Conservation (phyloP, 116 monocot species). For the Papilionanthe hybrid region DNA sequence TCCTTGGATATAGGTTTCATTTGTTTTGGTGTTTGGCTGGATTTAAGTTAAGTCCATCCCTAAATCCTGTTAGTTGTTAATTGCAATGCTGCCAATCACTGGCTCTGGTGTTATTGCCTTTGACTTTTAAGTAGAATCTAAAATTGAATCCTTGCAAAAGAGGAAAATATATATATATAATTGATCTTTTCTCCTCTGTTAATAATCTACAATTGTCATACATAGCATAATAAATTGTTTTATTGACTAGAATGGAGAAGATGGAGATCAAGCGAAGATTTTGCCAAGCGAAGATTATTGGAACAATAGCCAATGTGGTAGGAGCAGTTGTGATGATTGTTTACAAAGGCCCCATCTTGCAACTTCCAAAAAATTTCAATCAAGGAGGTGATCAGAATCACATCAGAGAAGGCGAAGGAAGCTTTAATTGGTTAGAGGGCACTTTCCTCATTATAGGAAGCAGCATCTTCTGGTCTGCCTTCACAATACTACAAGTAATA, state of each 20-base stretch:
- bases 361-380: conserved; percentile 15
- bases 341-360: conserved; percentile 24
- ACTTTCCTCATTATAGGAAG: conserved; percentile 43
- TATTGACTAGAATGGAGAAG: conserved; percentile 16
- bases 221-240: too few relatives aligned
- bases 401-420: conserved; percentile 1
- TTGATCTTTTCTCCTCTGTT: not conserved
- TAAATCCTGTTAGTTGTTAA: too few relatives aligned
- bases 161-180: not conserved
- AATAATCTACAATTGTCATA: not conserved
- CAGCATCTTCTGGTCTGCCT: conserved; percentile 58
- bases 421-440: conserved; percentile 38
- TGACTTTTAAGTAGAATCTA: too few relatives aligned
- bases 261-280: conserved; percentile 14
- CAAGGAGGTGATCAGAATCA: not conserved
- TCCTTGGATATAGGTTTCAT: too few relatives aligned
- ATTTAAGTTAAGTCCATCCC: too few relatives aligned
- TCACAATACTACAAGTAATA: conserved; percentile 69
- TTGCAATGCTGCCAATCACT: too few relatives aligned
- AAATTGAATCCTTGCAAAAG: not conserved
- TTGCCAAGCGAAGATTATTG: conserved; percentile 21
- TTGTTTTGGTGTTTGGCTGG: too few relatives aligned
- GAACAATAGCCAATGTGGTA: conserved; percentile 14
- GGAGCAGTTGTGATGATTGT: conserved; percentile 31
- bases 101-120: too few relatives aligned